Percentiles rank a stretch among this genome's conserved stretches.
These are phyloP conservation scores for Clathrospora elynae DNA, from an alignment of 2,329 filamentous ascomycete genomes.

Conservation along the genomic window DNA sequence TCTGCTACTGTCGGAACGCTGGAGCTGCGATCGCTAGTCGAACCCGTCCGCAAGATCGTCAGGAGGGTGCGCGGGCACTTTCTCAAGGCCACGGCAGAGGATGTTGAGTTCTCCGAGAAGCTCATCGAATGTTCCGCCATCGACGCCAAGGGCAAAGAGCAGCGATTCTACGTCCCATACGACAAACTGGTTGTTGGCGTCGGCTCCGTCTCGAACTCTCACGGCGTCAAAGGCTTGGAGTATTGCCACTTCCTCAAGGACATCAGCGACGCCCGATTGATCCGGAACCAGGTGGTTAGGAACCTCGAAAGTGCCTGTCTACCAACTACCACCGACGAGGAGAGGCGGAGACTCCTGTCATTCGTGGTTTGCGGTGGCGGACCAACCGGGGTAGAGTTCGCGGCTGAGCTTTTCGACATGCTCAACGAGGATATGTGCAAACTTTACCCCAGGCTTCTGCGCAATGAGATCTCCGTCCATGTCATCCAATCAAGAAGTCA, in stretches of 20 bases:
- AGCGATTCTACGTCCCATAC: conserved; percentile 91
- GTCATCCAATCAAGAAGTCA: conserved; percentile 93
- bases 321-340: conserved; percentile 88
- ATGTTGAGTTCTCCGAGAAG: conserved; percentile 90
- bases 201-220: conserved; percentile 89
- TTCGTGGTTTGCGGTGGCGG: conserved; percentile 97
- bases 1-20: conserved; percentile 96
- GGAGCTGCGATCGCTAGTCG: conserved; percentile 86
- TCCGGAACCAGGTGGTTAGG: conserved; percentile 83
- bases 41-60: conserved; percentile 87
- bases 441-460: conserved; percentile 80
- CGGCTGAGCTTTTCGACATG: conserved; percentile 93
- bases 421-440: conserved; percentile 87
- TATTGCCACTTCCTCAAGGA: conserved; percentile 95
- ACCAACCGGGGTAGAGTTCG: conserved; percentile 96
- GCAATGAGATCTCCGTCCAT: conserved; percentile 97
- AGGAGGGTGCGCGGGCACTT: conserved; percentile 82
- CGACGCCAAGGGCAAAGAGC: conserved; percentile 72
- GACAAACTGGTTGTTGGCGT: conserved; percentile 95
- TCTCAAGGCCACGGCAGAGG: conserved; percentile 81
- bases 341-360: conserved; percentile 83
- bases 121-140: conserved; percentile 82
- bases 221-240: conserved; percentile 93
- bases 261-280: conserved; percentile 86
- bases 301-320: conserved; percentile 91